Percentiles rank a stretch among this genome's conserved stretches.
phyloP scores from a whole-genome alignment of 495 filamentous ascomycete species.

The Lasiosphaeria hispida region DNA sequence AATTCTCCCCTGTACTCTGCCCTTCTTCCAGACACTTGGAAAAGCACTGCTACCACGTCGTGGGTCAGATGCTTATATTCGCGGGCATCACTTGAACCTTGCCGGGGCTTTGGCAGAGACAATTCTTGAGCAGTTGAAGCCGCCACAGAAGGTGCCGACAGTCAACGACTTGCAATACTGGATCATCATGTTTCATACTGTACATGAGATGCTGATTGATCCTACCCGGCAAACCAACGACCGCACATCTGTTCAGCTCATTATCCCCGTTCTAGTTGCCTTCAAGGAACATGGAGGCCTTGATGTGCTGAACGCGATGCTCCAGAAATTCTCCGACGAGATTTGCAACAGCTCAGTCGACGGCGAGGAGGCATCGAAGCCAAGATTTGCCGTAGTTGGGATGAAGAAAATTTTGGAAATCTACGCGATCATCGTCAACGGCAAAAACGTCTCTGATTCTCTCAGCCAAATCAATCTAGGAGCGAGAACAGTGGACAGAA shows the following conservation, averaged over 20 bases:
- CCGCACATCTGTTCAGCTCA: constrained; percentile 59
- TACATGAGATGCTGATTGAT: constrained; percentile 78
- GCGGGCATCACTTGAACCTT: constrained; percentile 67
- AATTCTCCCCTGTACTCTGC: constrained; percentile 65
- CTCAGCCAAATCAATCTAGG: constrained; percentile 61
- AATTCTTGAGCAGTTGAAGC: constrained; percentile 61
- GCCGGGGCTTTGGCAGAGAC: constrained; percentile 75
- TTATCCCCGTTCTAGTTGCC: constrained; percentile 76
- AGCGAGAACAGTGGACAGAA: constrained; percentile 50
- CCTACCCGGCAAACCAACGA: constrained; percentile 46
- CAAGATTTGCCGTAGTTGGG: constrained; percentile 47
- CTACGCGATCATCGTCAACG: constrained; percentile 69
- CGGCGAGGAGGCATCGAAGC: constrained; percentile 33
- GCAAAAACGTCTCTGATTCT: constrained; percentile 77
- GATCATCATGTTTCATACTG: constrained; percentile 71
- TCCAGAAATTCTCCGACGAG: constrained; percentile 68
- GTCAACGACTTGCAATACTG: constrained; percentile 66
- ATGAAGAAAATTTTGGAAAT: constrained; percentile 83
- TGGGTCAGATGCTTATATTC: constrained; percentile 58
- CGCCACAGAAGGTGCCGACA: constrained; percentile 23
- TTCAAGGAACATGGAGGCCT: constrained; percentile 83
- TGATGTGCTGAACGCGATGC: constrained; percentile 66
- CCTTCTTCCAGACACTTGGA: constrained; percentile 76
- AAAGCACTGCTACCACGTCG: constrained; percentile 74
- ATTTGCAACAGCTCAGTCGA: constrained; percentile 44